Percentiles rank a stretch among this genome's conserved stretches.
Conservation (phyloP, 1,284 basidiomycete species). For the Chondrostereum purpureum region DNA sequence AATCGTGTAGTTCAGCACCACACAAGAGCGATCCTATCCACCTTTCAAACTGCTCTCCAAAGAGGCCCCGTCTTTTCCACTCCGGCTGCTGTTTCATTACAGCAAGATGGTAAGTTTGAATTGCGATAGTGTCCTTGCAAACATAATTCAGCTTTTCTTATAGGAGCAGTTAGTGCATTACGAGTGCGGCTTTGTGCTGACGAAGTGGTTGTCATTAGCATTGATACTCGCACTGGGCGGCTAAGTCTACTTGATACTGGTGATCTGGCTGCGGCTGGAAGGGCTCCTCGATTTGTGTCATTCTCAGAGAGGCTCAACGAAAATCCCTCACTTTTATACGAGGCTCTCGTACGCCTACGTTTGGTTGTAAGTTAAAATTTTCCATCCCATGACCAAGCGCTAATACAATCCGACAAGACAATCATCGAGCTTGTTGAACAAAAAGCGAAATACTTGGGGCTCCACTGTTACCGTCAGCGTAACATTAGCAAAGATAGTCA, state of each 20-base stretch:
- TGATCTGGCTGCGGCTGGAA: slow-evolving; percentile 66
- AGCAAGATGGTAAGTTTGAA: slow-evolving; percentile 45
- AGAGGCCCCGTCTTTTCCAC: slow-evolving; percentile 52
- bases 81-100: slow-evolving; percentile 48
- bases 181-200: slow-evolving; percentile 65
- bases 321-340: slow-evolving; percentile 47
- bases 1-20: slow-evolving; percentile 55
- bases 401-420: slow-evolving; percentile 37
- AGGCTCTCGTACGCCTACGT: slow-evolving; percentile 47
- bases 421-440: slow-evolving; percentile 70
- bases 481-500: slow-evolving; percentile 59
- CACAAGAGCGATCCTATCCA: slow-evolving; percentile 48
- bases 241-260: slow-evolving; percentile 67
- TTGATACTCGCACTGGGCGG: slow-evolving; percentile 68
- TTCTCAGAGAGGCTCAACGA: slow-evolving; percentile 59
- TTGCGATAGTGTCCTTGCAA: slow-evolving; percentile 4
- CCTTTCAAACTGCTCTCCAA: slow-evolving; percentile 48
- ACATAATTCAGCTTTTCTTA: neutral
- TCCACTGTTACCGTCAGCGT: slow-evolving; percentile 62
- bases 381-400: too few species aligned
- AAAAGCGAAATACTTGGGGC: slow-evolving; percentile 67
- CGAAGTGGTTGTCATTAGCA: slow-evolving; percentile 62
- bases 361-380: slow-evolving; percentile 54
- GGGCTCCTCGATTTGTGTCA: slow-evolving; percentile 50
- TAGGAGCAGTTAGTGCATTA: slow-evolving; percentile 45